phyloP scores from a whole-genome alignment of 139 green algal genomes.

The Pseudopediastrum boryanum region DNA sequence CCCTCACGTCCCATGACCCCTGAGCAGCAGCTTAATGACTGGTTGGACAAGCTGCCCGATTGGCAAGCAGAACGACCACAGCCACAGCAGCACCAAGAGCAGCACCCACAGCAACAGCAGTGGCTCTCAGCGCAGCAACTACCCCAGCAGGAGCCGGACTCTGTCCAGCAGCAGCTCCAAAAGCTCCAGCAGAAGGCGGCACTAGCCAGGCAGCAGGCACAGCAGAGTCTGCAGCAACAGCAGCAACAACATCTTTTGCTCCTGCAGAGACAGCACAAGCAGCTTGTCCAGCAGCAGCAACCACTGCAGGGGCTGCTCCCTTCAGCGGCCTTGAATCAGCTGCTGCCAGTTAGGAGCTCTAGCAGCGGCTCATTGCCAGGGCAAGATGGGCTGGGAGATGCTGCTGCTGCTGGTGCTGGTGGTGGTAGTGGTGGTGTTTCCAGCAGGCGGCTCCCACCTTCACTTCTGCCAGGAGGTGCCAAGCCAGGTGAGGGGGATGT shows the following conservation, averaged over 20 bases:
- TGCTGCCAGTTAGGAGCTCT: neutral
- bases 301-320: slow-evolving; percentile 1
- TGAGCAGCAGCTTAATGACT: neutral
- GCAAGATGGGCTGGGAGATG: neutral
- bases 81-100: neutral
- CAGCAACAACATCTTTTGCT: slow-evolving; percentile 6
- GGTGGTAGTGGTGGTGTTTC: neutral
- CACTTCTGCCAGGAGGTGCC: no score
- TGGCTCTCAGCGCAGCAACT: neutral
- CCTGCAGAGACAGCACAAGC: neutral
- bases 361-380: neutral
- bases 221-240: slow-evolving; percentile 21
- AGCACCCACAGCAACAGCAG: slow-evolving; percentile 17
- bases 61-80: neutral
- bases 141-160: no score
- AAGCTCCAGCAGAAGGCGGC: no score
- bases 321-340: neutral
- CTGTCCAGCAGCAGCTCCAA: no score
- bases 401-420: slow-evolving; percentile 4
- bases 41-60: neutral
- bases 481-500: no score
- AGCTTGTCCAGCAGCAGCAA: neutral
- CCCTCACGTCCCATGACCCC: no score
- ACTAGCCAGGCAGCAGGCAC: no score
- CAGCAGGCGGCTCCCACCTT: no score